Evolutionary conservation across 306 rosid species (phyloP).

Genomic region (Echinosophora koreensis): DNA sequence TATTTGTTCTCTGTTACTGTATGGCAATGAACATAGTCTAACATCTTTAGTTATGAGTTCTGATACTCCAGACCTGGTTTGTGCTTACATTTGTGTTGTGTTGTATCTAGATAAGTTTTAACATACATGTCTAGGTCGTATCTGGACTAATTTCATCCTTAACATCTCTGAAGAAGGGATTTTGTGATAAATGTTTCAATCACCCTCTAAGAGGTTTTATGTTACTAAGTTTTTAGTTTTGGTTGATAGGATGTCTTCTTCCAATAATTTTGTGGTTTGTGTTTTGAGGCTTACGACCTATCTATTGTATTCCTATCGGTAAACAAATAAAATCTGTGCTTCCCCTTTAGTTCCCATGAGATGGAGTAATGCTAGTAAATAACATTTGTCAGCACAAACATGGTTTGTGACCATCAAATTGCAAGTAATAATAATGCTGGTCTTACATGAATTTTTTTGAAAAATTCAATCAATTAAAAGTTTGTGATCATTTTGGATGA

Average conservation of each 20-base stretch:
- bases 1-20: background rate
- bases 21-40: background rate
- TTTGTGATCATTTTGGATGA: constrained; percentile 10
- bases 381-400: background rate
- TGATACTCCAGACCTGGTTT: background rate
- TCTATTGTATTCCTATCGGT: background rate
- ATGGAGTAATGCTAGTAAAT: background rate
- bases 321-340: background rate
- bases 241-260: background rate
- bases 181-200: background rate
- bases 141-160: constrained; percentile 4
- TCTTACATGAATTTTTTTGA: background rate
- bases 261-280: background rate
- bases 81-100: background rate
- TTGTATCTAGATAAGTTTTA: background rate
- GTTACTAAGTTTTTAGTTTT: background rate
- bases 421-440: constrained; percentile 6
- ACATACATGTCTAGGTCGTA: background rate
- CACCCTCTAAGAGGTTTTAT: background rate
- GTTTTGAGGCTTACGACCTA: background rate
- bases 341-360: background rate
- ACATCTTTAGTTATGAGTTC: constrained; percentile 8
- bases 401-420: constrained; percentile 2
- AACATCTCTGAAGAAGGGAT: background rate
- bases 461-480: background rate